Base-by-base conservation (phyloP, 2,329 filamentous ascomycete species). In the Calonectria pauciramosa region DNA sequence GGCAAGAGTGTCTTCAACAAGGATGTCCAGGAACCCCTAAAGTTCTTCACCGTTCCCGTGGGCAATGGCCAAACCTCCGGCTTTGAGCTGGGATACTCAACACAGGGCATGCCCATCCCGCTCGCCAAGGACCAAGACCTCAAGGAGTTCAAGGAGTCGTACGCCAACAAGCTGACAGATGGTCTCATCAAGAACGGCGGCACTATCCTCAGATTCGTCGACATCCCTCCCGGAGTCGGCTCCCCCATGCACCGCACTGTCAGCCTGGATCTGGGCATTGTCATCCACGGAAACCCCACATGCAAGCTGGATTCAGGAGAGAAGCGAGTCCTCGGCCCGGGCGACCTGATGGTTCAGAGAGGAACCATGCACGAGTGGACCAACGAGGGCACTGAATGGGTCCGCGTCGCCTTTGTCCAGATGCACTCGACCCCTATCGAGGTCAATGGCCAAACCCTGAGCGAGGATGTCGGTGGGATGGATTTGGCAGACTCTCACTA, bases 211-310 rank as follows among this genome's bases (percentile, higher is more conserved):
- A 20, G 73, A 14, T 75, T 70, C 3, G 68, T 68, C 23, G 72
- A 75, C 4, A 59, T 68, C 5, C 59, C 74, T 7, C 72, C 74
- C 11, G 38, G 32, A 8, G 23, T 51, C 26, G 47, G 26, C 16
- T 71, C 74, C 0, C 68, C 68, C 26, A 75, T 76, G 72, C 72
- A 76, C 28, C 72, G 74, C n/a, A 72, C 74, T 23, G 72, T 74
- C 23, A 76, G 74, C 30, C 60, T 68, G 10, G 72, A 75, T 52
- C 69, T 72, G 6, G 72, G 64, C 23, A 67, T 74, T 5, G 26
- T 74, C 1, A 54, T 75, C 14, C 64, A 47, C 14, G 72, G 74
- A 4, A 72, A 75, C 34, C 56, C 71, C 30, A 72, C 66, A 2
- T 75, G 71, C 36, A 14, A 74, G 4, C n/a, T 74, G 28, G 74